Conservation (phyloP, 208 protist species). For the Leishmania amazonensis region DNA sequence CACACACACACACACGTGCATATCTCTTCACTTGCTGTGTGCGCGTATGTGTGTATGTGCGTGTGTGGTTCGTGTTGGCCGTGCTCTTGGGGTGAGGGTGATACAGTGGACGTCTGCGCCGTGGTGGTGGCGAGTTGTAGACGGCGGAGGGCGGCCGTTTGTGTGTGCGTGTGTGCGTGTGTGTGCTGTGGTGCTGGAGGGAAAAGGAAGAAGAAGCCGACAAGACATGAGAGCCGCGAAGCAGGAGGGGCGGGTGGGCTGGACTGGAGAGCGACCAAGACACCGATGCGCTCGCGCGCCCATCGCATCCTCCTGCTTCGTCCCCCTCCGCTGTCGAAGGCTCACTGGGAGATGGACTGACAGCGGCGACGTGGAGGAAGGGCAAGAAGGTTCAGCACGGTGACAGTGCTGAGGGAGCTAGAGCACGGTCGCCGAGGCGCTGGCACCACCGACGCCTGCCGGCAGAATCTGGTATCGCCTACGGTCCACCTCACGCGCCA, state of each 20-base stretch:
- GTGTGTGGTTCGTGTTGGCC: neutral
- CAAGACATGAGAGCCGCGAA: neutral
- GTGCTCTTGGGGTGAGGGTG: neutral
- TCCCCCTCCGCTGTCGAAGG: neutral
- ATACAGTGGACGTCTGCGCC: neutral
- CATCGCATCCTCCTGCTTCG: neutral
- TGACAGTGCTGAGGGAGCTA: neutral
- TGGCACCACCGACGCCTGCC: neutral
- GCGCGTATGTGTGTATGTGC: neutral
- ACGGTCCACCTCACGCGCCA: conserved; percentile 31
- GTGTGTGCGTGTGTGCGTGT: neutral
- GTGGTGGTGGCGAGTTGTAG: neutral
- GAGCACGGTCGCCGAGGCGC: neutral
- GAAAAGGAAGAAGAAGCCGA: neutral
- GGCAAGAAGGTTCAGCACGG: neutral
- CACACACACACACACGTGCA: neutral
- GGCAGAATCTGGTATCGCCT: conserved; percentile 13
- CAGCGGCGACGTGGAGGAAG: neutral
- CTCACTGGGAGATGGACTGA: too few relatives aligned
- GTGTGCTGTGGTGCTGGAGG: neutral
- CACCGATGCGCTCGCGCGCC: neutral
- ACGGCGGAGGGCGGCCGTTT: neutral
- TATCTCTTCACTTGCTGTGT: neutral
- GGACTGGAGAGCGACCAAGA: neutral
- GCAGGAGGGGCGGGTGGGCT: neutral